phyloP scores from a whole-genome alignment of 345 rosid species.

The Linum trigynum region DNA sequence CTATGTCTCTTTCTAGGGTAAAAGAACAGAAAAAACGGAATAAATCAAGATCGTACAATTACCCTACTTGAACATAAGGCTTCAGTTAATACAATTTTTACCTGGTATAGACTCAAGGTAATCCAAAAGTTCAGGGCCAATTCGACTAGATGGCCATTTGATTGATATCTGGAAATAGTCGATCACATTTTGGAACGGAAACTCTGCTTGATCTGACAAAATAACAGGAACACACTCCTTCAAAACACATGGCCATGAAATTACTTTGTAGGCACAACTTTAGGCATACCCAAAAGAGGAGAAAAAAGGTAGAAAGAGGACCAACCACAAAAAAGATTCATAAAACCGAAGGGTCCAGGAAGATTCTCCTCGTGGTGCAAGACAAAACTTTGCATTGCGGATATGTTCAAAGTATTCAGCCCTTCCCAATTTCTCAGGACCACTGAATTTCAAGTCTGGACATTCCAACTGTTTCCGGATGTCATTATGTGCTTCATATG shows the following conservation, averaged over 20 bases:
- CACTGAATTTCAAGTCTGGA: conserved; percentile 89
- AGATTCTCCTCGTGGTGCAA: conserved; percentile 97
- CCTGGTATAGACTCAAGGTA: conserved; percentile 72
- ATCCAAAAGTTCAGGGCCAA: conserved; percentile 66
- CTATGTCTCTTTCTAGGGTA: conserved; percentile 47
- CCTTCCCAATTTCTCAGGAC: conserved; percentile 71
- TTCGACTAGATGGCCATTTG: conserved; percentile 85
- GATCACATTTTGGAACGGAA: conserved; percentile 86
- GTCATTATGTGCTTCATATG: conserved; percentile 16
- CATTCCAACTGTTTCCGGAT: conserved; percentile 70
- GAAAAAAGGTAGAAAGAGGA: conserved; percentile 23
- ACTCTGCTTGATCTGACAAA: conserved; percentile 77
- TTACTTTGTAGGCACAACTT: background rate
- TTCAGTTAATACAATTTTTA: background rate
- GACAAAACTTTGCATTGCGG: conserved; percentile 86
- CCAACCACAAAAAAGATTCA: conserved; percentile 89
- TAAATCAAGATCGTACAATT: background rate
- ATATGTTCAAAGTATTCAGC: conserved; percentile 83
- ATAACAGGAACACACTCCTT: conserved; percentile 97
- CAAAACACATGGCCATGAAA: conserved; percentile 5
- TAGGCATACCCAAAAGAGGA: background rate
- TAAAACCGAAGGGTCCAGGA: conserved; percentile 98
- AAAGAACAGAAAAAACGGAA: background rate
- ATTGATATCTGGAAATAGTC: conserved; percentile 73
- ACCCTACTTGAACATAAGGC: background rate